A percentile compares a stretch with the other conserved stretches of the same genome.
phyloP scores from a whole-genome alignment of 345 rosid genomes.

The Euphorbia tirucalli region DNA sequence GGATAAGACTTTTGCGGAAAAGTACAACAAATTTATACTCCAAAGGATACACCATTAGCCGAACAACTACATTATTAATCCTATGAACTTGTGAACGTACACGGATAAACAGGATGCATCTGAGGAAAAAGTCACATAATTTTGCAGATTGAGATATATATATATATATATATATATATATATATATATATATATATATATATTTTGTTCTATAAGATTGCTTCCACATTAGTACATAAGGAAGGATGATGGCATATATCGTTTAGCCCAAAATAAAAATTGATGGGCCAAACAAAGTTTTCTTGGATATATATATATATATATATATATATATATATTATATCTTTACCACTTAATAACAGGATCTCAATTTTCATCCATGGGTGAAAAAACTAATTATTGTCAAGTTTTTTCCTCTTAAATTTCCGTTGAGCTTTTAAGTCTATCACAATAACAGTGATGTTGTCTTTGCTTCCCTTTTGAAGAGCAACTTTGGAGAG shows the following conservation, averaged over 20 bases:
- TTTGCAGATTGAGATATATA: no score
- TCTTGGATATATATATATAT: no score
- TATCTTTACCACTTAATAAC: background rate
- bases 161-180: no score
- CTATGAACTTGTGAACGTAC: no score
- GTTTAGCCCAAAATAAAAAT: slow-evolving; percentile 16
- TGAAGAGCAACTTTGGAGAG: slow-evolving; percentile 63
- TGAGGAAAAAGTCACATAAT: no score
- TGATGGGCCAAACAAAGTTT: slow-evolving; percentile 7
- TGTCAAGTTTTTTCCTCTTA: slow-evolving; percentile 40
- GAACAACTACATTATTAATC: no score
- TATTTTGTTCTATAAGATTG: background rate
- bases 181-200: no score
- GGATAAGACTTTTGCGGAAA: no score
- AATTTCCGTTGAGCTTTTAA: slow-evolving; percentile 63
- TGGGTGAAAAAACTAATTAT: slow-evolving; percentile 1
- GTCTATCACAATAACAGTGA: slow-evolving; percentile 67
- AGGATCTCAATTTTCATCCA: background rate
- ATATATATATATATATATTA: no score
- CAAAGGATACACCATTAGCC: no score
- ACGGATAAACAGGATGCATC: no score
- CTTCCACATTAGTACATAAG: background rate
- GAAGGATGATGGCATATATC: background rate
- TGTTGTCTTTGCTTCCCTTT: slow-evolving; percentile 82
- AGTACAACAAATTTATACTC: no score